Conservation (phyloP, 2,329 filamentous ascomycete genomes). For the Rhynchosporium agropyri region DNA sequence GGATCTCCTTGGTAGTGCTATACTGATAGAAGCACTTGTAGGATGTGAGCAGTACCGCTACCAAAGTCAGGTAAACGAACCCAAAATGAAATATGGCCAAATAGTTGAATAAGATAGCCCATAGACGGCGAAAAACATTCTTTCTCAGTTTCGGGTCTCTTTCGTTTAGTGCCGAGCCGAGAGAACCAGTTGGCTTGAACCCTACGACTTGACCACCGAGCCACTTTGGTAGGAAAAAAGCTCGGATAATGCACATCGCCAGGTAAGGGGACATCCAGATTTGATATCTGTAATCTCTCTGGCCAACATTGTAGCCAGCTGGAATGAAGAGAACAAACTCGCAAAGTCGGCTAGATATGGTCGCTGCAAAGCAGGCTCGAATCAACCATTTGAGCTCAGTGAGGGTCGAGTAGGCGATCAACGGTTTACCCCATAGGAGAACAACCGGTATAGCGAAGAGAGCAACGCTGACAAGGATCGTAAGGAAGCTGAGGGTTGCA, state of each 20-base stretch:
- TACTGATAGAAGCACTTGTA: slow-evolving; percentile 41
- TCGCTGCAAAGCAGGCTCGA: slow-evolving; percentile 55
- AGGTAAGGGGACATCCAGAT: slow-evolving; percentile 67
- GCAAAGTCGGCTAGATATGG: slow-evolving; percentile 55
- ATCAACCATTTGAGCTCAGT: slow-evolving; percentile 60
- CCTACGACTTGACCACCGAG: slow-evolving; percentile 60
- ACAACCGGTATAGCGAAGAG: slow-evolving; percentile 62
- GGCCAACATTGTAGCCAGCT: slow-evolving; percentile 60
- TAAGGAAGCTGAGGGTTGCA: slow-evolving; percentile 58
- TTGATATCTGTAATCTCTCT: slow-evolving; percentile 57
- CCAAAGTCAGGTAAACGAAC: slow-evolving; percentile 48
- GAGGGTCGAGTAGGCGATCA: slow-evolving; percentile 57
- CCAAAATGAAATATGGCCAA: slow-evolving; percentile 55
- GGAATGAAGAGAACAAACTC: slow-evolving; percentile 60
- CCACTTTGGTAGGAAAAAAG: slow-evolving; percentile 61
- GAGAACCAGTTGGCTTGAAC: slow-evolving; percentile 62
- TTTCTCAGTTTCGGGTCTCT: slow-evolving; percentile 55
- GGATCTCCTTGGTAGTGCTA: slow-evolving; percentile 43
- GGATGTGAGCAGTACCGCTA: slow-evolving; percentile 45
- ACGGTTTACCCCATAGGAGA: slow-evolving; percentile 56
- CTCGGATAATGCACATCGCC: slow-evolving; percentile 58
- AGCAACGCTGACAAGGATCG: slow-evolving; percentile 55
- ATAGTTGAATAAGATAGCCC: slow-evolving; percentile 58
- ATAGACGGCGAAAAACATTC: slow-evolving; percentile 56
- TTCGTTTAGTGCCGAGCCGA: slow-evolving; percentile 59